Evolutionary conservation across 805 yeast species (phyloP), one percentile per base, ranked within the genome.

Genomic region (Candida ulmi): DNA sequence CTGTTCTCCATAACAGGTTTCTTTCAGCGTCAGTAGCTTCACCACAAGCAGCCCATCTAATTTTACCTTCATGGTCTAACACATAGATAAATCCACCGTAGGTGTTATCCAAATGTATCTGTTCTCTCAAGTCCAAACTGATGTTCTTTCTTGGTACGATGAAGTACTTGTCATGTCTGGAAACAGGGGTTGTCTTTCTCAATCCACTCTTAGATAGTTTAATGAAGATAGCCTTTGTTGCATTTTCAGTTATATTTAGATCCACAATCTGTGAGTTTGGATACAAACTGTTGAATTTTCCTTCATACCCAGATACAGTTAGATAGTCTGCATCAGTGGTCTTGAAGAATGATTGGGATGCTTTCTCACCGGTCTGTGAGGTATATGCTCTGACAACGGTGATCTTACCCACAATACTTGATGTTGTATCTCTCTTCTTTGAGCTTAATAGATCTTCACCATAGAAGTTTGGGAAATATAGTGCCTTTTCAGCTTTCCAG

Each of bases 21-120:
- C 66, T 63, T 49, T 93, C 99, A 26, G 72, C 72, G n/a, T 72
- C 77, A 13, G 71, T 69, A 2, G 95, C 83, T 30, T 72, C 75
- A 2, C 98, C 99, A 50, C 95, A 78, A 4, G 88, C 85, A 18
- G 88, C 88, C 98, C 98, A 91, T 50, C 98, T 69, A 39, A 93
- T 82, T 51, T 74, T 80, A 37, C 83, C 81, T 12, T 78, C 66
- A 13, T 68, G 68, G 55, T 93, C 99, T 27, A 93, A 72, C 5
- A 91, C 65, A 47, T 88, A 83, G 11, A 88, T 66, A 55, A 86
- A 88, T 0, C 98, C 98, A 2, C 95, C 77, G 50, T 83, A 84
- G 17, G 76, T 72, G 56, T 91, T 91, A 40, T 79, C 80, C 48
- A 88, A 75, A 36, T 74, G 65, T 27, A 91, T 60, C 19, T 72